Base-by-base conservation (phyloP, 2,329 filamentous ascomycete species). In the Dissoconium aciculare region DNA sequence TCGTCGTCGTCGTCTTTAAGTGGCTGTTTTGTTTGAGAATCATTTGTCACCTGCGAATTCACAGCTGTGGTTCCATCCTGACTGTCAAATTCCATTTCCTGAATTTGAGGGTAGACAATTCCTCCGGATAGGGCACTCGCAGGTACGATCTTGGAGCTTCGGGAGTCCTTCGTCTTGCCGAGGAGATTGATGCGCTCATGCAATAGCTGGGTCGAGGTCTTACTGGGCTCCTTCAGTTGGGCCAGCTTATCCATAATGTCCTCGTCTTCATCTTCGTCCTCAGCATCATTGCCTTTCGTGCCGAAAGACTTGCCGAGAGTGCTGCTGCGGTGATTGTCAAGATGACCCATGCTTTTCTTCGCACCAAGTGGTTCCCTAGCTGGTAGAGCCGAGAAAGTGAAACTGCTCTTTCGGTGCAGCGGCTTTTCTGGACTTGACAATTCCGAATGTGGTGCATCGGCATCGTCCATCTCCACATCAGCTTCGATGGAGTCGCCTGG, bases 351-450 rank as follows among this genome's bases (percentile, higher is more conserved):
- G 52, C 79, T 91, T 58, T 85, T 87, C 53, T 91, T 91, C 11
- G 71, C 71, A 17, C 74, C 73, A 31, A 95, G 63, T 19, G 87
- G 87, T 49, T 95, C 87, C 38, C 89, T 71, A 3, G 87, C 85
- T 16, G 89, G 89, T 9, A 98, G 64, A 11, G 89, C 83, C 21
- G 89, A 83, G 58, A 98, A 95, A 36, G 80, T 92, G 37, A 98
- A 67, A 52, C 87, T 95, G 57, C 85, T 93, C 64, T 95, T 95
- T 37, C 87, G 76, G 42, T 91, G 69, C 16, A 81, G 64, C 2
- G 78, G 78, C 42, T 81, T 69, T 28, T 79, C 72, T 0, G 80
- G 80, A 43, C 78, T 85, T 0, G 79, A 82, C 1, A 62, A 66
- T 28, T 81, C 76, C 2, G 77, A 80, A 11, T 69, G 68, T 3